Percentiles rank a stretch among this genome's conserved stretches.
Conservation (phyloP, 345 rosid genomes). For the Aurinia saxatilis region DNA sequence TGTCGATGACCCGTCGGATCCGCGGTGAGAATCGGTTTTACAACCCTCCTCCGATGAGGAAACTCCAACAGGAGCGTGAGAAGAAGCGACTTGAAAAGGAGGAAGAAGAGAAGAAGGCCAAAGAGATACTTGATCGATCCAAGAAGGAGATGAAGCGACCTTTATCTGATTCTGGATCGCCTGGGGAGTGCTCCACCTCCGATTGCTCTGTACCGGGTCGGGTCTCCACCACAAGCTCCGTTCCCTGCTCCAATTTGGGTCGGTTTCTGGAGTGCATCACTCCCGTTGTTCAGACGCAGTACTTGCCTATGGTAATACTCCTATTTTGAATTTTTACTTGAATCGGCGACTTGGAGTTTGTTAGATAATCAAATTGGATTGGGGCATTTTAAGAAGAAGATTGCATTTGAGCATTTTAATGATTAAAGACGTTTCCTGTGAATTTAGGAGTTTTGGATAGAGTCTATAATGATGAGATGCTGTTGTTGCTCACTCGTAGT, state of each 20-base stretch:
- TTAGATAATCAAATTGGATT: neutral
- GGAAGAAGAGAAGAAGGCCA: conserved; percentile 10
- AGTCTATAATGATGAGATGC: neutral
- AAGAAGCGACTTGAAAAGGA: conserved; percentile 29
- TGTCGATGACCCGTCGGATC: conserved; percentile 28
- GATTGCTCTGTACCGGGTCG: conserved; percentile 36
- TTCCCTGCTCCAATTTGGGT: conserved; percentile 52
- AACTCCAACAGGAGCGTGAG: conserved; percentile 30
- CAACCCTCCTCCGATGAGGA: conserved; percentile 40
- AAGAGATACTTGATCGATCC: conserved; percentile 2
- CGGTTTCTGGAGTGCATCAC: conserved; percentile 75
- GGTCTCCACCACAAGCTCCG: conserved; percentile 1
- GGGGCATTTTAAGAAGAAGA: neutral
- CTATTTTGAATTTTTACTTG: neutral
- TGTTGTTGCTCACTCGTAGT: neutral
- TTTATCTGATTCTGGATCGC: conserved; percentile 6
- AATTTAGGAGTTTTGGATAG: neutral
- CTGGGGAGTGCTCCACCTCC: conserved; percentile 36
- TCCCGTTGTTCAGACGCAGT: conserved; percentile 55
- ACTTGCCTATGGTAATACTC: conserved; percentile 55
- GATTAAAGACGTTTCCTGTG: neutral
- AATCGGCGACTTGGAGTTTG: neutral
- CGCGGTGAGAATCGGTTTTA: conserved; percentile 49
- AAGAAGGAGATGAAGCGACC: conserved; percentile 23
- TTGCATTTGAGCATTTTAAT: neutral